Evolutionary conservation across 139 green algal species (phyloP).

Genomic region (Coccomyxa sp.): DNA sequence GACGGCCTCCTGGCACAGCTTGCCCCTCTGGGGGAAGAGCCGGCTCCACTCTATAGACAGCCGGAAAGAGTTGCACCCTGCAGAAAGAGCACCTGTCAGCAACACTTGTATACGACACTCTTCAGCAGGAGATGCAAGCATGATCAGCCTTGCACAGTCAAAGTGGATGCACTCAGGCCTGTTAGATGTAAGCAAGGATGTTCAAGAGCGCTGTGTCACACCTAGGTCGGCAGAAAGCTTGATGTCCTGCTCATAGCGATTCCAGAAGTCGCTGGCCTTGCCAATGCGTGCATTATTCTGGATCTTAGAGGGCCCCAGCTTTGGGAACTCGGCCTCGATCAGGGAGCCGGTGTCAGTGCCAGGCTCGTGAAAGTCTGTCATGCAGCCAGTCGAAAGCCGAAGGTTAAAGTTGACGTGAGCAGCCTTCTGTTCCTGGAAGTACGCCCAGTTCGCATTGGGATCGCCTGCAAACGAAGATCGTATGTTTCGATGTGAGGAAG

Average conservation of each 20-base stretch:
- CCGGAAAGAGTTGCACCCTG: constrained; percentile 68
- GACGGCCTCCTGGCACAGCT: constrained; percentile 59
- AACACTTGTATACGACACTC: too few species aligned
- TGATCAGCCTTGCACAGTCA: too few species aligned
- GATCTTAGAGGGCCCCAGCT: constrained; percentile 10
- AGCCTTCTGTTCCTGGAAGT: constrained; percentile 22
- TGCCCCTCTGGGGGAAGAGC: constrained; percentile 55
- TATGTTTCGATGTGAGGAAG: background rate
- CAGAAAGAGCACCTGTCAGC: constrained; percentile 1
- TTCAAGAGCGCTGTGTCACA: background rate
- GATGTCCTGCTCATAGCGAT: constrained; percentile 27
- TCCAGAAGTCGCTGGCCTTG: constrained; percentile 20
- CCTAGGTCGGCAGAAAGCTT: constrained; percentile 12
- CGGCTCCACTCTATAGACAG: constrained; percentile 81
- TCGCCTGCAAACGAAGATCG: constrained; percentile 2
- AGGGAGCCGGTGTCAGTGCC: background rate
- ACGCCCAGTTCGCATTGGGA: constrained; percentile 23
- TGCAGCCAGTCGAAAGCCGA: constrained; percentile 8
- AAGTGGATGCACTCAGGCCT: too few species aligned
- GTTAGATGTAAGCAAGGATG: too few species aligned
- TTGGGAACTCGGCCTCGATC: background rate
- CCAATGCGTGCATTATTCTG: constrained; percentile 2
- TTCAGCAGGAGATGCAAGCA: too few species aligned
- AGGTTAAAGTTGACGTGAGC: constrained; percentile 6
- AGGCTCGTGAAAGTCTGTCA: background rate